Conservation (phyloP, 2,329 filamentous ascomycete genomes). For the Clonostachys solani region DNA sequence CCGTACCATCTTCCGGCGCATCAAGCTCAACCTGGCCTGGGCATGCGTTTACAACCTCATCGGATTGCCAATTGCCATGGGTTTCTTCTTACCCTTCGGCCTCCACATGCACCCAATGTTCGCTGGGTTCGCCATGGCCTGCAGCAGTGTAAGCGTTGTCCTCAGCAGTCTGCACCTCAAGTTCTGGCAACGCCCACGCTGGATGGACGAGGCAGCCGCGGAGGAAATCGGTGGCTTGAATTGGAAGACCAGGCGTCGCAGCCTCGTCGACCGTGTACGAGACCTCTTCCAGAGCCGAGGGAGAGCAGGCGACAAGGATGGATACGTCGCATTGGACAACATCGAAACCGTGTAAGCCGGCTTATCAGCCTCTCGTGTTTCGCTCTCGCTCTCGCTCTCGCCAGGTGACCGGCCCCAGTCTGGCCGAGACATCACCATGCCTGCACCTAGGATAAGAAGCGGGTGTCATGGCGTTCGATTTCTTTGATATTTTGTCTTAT, state of each 20-base stretch:
- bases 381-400: neutral
- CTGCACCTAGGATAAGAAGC: too few relatives aligned
- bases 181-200: slow-evolving; percentile 77
- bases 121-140: slow-evolving; percentile 90
- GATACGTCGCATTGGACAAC: slow-evolving; percentile 55
- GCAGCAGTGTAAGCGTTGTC: slow-evolving; percentile 86
- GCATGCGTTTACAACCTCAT: slow-evolving; percentile 90
- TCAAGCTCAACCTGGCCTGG: slow-evolving; percentile 91
- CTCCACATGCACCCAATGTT: slow-evolving; percentile 89
- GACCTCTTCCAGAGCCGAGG: slow-evolving; percentile 31
- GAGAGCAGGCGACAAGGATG: slow-evolving; percentile 30
- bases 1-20: slow-evolving; percentile 81
- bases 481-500: neutral
- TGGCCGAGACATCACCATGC: too few relatives aligned
- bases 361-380: too few relatives aligned
- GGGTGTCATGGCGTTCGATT: neutral
- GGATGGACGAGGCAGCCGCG: slow-evolving; percentile 73
- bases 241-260: slow-evolving; percentile 35
- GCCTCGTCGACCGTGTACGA: slow-evolving; percentile 33
- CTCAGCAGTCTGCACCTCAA: slow-evolving; percentile 78
- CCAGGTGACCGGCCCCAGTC: neutral
- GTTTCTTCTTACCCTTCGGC: slow-evolving; percentile 86
- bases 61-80: slow-evolving; percentile 95
- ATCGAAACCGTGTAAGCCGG: slow-evolving; percentile 29
- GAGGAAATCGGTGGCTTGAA: slow-evolving; percentile 49